These are phyloP conservation scores for Hippophae tibetana DNA, from an alignment of 306 rosid species.

Conservation along the genomic window DNA sequence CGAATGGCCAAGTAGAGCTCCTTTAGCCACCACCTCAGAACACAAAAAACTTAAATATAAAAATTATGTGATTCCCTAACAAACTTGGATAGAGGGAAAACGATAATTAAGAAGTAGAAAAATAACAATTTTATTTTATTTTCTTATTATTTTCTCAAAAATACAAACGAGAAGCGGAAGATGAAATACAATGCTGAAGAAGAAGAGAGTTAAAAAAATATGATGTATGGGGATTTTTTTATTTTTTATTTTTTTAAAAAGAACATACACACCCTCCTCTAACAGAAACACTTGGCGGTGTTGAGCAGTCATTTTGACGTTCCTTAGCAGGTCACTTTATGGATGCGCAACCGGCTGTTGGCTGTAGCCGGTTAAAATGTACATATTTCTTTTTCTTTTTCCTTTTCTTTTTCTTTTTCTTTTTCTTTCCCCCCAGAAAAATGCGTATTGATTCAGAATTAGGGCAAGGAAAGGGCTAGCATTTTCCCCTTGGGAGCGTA, in stretches of 20 bases:
- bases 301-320: conserved; percentile 23
- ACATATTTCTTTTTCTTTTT: not conserved
- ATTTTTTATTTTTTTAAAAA: not conserved
- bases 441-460: too few species aligned
- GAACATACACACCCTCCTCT: conserved; percentile 1
- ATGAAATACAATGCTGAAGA: conserved; percentile 1
- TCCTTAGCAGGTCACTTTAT: conserved; percentile 28
- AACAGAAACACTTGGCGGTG: conserved; percentile 9
- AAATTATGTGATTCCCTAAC: conserved; percentile 25
- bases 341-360: conserved; percentile 34
- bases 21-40: conserved; percentile 4
- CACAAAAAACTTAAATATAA: conserved; percentile 11
- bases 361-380: conserved; percentile 21
- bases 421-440: not conserved
- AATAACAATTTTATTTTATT: conserved; percentile 17
- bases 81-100: conserved; percentile 36
- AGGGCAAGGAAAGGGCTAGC: too few species aligned
- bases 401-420: not conserved
- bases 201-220: not conserved
- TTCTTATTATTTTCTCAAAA: conserved; percentile 24
- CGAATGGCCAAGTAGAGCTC: conserved; percentile 21
- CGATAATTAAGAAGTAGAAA: conserved; percentile 15
- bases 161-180: conserved; percentile 29
- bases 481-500: not conserved
- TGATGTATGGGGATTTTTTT: not conserved